Evolutionary conservation across 305 asterid genomes (phyloP), one percentile per base, ranked within the genome.

Genomic region (Fraxinus albicans): DNA sequence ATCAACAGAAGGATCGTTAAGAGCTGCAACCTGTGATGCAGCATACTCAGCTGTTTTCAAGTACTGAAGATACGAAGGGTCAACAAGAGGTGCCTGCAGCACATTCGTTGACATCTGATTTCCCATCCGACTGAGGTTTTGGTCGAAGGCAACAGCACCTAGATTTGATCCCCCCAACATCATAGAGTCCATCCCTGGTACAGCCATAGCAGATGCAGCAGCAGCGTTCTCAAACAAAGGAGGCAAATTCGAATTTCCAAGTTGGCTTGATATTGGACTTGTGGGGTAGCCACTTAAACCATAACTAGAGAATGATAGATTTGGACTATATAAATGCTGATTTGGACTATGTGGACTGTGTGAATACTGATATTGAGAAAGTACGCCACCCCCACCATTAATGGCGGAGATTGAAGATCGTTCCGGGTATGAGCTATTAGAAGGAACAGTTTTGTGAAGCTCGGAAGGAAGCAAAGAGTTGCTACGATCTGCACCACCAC

Each of bases 141-240:
- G 97, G 33, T 92, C 97, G 17, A 89, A 83, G 74, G 87, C 83
- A 81, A 91, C 90, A 82, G 92, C 88, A 34, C 92, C 89, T 8
- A 94, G 78, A 85, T 89, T 92, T 31, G 98, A 90, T 33, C 89
- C 98, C 8, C 92, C 96, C 76, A 91, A 85, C 86, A 93, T 84
- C 82, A 97, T 89, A 55, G 97, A 82, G 84, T 93, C 99, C 93
- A 96, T 88, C 75, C 98, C 97, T 40, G 97, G 98, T 42, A 88
- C 85, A 83, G 78, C 98, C 92, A 96, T 89, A 60, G 95, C 98
- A 73, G 99, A 93, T 70, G 94, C 98, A 50, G 94, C 97, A 83
- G 96, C 98, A 88, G 98, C 99, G 83, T 93, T 96, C 92, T 94
- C 99, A 90, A 92, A 96, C 90, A 94, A 83, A 1, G 98, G 99